Evolutionary conservation across 352 stramenopile genomes (phyloP).

Genomic region (Thraustotheca clavata): DNA sequence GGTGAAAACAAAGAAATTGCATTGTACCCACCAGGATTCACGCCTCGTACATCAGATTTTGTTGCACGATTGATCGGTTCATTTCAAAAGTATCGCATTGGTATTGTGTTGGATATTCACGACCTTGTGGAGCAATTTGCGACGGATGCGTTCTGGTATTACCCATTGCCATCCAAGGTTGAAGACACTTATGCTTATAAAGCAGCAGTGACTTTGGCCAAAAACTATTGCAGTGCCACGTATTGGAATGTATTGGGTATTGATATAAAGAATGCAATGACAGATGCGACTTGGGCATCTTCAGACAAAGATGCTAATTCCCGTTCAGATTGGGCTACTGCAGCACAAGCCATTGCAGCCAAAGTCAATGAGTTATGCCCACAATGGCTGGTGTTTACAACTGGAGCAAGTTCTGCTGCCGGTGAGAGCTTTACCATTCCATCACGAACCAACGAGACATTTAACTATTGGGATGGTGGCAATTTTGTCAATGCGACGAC

Average conservation of each 20-base stretch:
- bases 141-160: slow-evolving; percentile 62
- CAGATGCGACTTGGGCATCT: slow-evolving; percentile 30
- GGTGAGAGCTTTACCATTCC: neutral
- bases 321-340: slow-evolving; percentile 1
- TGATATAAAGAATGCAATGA: slow-evolving; percentile 57
- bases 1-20: slow-evolving; percentile 52
- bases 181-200: slow-evolving; percentile 38
- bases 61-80: slow-evolving; percentile 45
- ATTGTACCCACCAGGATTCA: slow-evolving; percentile 29
- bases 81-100: slow-evolving; percentile 40
- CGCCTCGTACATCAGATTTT: slow-evolving; percentile 39
- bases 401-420: neutral
- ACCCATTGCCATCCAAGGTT: slow-evolving; percentile 38
- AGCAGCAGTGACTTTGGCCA: slow-evolving; percentile 22
- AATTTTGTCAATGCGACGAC: slow-evolving; percentile 13
- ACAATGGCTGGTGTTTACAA: slow-evolving; percentile 15
- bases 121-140: slow-evolving; percentile 35
- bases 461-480: neutral
- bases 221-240: slow-evolving; percentile 10
- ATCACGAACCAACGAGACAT: neutral
- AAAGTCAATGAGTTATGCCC: slow-evolving; percentile 19
- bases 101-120: slow-evolving; percentile 54
- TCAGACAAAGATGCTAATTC: slow-evolving; percentile 22
- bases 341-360: slow-evolving; percentile 4
- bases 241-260: slow-evolving; percentile 64